Percentiles rank a stretch among this genome's conserved stretches.
Conservation (phyloP, 176 grass and related monocot genomes). For the Cocos nucifera region DNA sequence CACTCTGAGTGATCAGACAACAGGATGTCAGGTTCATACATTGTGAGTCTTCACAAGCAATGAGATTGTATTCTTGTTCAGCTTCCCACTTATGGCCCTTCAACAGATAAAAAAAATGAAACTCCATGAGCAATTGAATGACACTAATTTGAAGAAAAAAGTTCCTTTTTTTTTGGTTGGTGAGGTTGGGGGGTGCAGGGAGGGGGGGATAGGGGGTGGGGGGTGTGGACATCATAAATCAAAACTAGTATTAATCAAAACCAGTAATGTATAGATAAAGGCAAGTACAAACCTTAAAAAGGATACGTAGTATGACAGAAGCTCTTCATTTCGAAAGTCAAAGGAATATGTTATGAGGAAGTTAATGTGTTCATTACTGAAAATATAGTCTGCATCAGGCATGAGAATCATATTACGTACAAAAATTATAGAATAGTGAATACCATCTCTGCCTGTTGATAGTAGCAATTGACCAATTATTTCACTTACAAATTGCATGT, state of each 20-base stretch:
- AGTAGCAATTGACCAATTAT: no score
- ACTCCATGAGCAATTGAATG: constrained; percentile 5
- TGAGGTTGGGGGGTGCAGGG: no score
- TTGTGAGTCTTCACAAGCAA: constrained; percentile 91
- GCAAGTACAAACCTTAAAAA: constrained; percentile 68
- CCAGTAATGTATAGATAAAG: not conserved
- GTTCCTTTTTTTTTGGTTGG: no score
- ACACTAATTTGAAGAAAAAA: no score
- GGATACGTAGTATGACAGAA: constrained; percentile 94
- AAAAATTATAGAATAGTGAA: not conserved
- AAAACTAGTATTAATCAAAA: not conserved
- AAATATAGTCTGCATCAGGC: constrained; percentile 84
- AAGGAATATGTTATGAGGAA: constrained; percentile 90
- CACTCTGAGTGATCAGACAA: not conserved
- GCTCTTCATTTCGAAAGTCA: constrained; percentile 90
- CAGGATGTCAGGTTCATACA: constrained; percentile 40
- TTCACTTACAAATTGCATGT: constrained; percentile 88
- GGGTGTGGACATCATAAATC: no score
- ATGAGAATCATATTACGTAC: constrained; percentile 11
- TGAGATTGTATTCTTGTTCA: constrained; percentile 97
- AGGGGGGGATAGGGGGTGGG: no score
- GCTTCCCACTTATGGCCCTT: constrained; percentile 99
- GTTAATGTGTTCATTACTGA: constrained; percentile 99
- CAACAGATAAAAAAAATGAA: constrained; percentile 30
- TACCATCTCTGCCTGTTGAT: no score